A percentile compares a stretch with the other conserved stretches of the same genome.
Evolutionary conservation across 176 grass and related monocot genomes (phyloP).

Genomic region (Panicum miliaceum): DNA sequence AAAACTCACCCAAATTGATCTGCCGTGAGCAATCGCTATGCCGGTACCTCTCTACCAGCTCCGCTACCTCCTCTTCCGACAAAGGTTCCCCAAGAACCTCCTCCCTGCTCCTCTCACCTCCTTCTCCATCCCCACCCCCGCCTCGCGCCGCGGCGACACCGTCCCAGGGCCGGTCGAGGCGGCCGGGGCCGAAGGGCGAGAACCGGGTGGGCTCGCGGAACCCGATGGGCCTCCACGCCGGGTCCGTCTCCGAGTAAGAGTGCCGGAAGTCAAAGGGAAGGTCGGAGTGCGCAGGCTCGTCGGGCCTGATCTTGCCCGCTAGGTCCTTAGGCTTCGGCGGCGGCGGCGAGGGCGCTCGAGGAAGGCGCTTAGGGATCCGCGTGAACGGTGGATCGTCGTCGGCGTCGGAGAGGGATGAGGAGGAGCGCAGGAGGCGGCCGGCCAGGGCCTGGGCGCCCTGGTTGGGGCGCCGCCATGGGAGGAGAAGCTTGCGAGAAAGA

Average conservation of each 20-base stretch:
- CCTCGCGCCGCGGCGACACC: slow-evolving; percentile 47
- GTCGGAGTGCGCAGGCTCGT: slow-evolving; percentile 51
- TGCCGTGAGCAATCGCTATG: slow-evolving; percentile 71
- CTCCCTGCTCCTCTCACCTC: background rate
- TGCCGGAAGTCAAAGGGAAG: slow-evolving; percentile 72
- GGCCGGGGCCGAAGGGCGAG: slow-evolving; percentile 74
- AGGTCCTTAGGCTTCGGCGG: slow-evolving; percentile 18
- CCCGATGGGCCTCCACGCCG: slow-evolving; percentile 60
- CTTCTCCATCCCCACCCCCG: background rate
- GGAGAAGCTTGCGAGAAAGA: slow-evolving; percentile 40
- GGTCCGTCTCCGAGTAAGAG: slow-evolving; percentile 69
- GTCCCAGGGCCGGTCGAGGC: slow-evolving; percentile 66
- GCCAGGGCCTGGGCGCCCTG: background rate
- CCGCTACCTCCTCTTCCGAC: slow-evolving; percentile 52
- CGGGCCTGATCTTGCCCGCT: slow-evolving; percentile 41
- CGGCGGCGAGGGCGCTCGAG: background rate
- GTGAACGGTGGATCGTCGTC: slow-evolving; percentile 55
- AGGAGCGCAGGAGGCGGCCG: slow-evolving; percentile 32
- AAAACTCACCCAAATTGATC: slow-evolving; percentile 61
- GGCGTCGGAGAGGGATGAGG: background rate
- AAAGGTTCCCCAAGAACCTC: slow-evolving; percentile 56
- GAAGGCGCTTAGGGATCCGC: slow-evolving; percentile 6
- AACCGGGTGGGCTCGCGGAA: slow-evolving; percentile 79
- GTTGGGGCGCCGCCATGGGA: slow-evolving; percentile 32
- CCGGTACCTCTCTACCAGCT: slow-evolving; percentile 61